Evolutionary conservation across 768 basidiomycete species (phyloP).

Genomic region (Russula ochroleuca): DNA sequence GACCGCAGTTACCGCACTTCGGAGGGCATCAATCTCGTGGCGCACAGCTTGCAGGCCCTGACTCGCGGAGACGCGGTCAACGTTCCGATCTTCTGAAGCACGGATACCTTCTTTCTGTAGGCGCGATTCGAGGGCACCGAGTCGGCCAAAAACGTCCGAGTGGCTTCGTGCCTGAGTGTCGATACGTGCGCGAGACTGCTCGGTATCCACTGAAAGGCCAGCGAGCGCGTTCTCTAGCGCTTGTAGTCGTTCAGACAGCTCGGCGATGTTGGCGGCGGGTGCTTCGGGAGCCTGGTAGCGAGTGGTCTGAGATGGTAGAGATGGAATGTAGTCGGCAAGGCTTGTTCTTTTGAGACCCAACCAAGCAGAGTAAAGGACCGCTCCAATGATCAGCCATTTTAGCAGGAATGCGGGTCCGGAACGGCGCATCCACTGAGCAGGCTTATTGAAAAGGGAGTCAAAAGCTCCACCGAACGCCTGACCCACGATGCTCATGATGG

Average conservation of each 20-base stretch:
- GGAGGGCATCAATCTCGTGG: slow-evolving; percentile 25
- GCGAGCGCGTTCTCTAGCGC: slow-evolving; percentile 61
- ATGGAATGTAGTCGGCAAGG: slow-evolving; percentile 24
- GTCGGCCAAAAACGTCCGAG: slow-evolving; percentile 49
- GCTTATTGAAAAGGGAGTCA: slow-evolving; percentile 48
- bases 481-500: slow-evolving; percentile 27
- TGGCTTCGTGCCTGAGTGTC: slow-evolving; percentile 51
- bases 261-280: slow-evolving; percentile 62
- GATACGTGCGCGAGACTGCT: slow-evolving; percentile 46
- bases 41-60: slow-evolving; percentile 31
- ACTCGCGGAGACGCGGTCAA: slow-evolving; percentile 36
- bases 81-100: slow-evolving; percentile 51
- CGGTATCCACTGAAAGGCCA: slow-evolving; percentile 51
- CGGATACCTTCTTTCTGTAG: slow-evolving; percentile 46
- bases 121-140: slow-evolving; percentile 55
- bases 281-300: slow-evolving; percentile 51
- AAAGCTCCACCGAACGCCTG: slow-evolving; percentile 47
- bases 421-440: slow-evolving; percentile 40
- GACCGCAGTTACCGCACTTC: slow-evolving; percentile 35
- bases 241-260: slow-evolving; percentile 58
- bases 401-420: slow-evolving; percentile 36
- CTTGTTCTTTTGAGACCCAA: slow-evolving; percentile 38
- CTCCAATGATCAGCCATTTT: slow-evolving; percentile 43
- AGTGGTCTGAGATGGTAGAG: slow-evolving; percentile 33
- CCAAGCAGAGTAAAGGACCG: slow-evolving; percentile 45